Base-by-base conservation (phyloP, 441 rosid species). In the Euphorbia celastroides region DNA sequence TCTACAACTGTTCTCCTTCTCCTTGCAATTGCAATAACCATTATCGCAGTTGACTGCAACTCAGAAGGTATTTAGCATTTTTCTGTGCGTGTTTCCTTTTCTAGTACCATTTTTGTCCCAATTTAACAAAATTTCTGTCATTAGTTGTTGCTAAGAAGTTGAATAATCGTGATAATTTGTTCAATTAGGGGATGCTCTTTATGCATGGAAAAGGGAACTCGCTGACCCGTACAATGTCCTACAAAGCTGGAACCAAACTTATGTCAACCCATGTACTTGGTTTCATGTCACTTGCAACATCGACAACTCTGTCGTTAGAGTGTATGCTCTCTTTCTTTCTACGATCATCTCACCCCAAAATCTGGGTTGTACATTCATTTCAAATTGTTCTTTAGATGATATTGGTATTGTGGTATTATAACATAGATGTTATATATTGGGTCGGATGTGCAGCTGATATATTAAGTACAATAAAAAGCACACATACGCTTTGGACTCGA, bases 201-300 rank as follows among this genome's bases (percentile, higher is more conserved):
- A 19, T 65, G 62, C 67, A 41, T 71, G 79, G 84, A 80, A 69
- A 69, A 20, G 19, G 17, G 5, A 12, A 1, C 51, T 81, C 31
- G 42, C 2, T 5, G 85, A 83, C 51, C 85, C 83, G 17, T 31
- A 61, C 31, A 67, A 59, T 7, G 73, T 77, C 13, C 75, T 83
- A 1, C 42, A 17, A 27, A 75, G 67, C 76, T 83, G 87, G 87
- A 70, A 83, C 68, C 74, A 77, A 34, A 72, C 75, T 2, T 60
- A 69, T 13, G 48, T 73, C 17, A 80, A 80, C 32, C 85, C 87
- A 27, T 83, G 87, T 71, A 34, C 75, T 38, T 81, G 87, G 87
- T 42, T 22, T 51, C 87, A 83, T 17, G 20, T 83, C 60, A 77
- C 78, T 20, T 83, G 87, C 72, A 71, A 81, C 70, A 0, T 0